Evolutionary conservation across 768 basidiomycete genomes (phyloP).

Genomic region (Xerocomellus chrysenteron): DNA sequence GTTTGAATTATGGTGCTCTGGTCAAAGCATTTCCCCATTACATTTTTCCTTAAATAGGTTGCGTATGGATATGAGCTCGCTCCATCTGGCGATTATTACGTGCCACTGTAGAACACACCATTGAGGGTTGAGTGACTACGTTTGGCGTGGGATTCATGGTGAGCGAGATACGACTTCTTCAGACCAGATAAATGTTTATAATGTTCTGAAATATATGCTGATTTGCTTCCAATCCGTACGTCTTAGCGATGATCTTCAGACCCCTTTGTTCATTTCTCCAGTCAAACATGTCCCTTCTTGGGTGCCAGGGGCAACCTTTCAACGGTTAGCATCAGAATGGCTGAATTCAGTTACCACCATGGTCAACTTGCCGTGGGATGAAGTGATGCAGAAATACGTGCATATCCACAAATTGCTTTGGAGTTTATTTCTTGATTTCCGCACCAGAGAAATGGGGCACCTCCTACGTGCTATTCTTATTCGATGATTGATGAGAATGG

Average conservation of each 20-base stretch:
- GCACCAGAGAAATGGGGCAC: background rate
- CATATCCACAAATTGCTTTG: background rate
- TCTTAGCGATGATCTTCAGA: background rate
- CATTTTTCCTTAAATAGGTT: background rate
- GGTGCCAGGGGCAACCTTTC: constrained; percentile 2
- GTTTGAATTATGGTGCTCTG: background rate
- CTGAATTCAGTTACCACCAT: constrained; percentile 1
- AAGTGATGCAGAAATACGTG: constrained; percentile 2
- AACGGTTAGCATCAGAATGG: constrained; percentile 3
- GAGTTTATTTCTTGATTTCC: background rate
- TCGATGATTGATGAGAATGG: constrained; percentile 5
- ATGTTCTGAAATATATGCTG: background rate
- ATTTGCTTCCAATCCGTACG: constrained; percentile 1
- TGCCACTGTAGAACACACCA: constrained; percentile 1
- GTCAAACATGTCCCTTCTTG: constrained; percentile 5
- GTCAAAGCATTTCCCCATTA: background rate
- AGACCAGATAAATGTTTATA: background rate
- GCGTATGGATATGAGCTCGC: constrained; percentile 2
- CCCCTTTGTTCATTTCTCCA: background rate
- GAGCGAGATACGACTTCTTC: background rate
- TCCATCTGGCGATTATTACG: constrained; percentile 2
- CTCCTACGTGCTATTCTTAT: background rate
- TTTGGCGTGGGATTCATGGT: constrained; percentile 8
- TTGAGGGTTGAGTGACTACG: constrained; percentile 3
- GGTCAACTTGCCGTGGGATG: constrained; percentile 6